Evolutionary conservation across 2,329 filamentous ascomycete species (phyloP), one percentile per base, ranked within the genome.

Genomic region (Pyrenochaeta sp.): DNA sequence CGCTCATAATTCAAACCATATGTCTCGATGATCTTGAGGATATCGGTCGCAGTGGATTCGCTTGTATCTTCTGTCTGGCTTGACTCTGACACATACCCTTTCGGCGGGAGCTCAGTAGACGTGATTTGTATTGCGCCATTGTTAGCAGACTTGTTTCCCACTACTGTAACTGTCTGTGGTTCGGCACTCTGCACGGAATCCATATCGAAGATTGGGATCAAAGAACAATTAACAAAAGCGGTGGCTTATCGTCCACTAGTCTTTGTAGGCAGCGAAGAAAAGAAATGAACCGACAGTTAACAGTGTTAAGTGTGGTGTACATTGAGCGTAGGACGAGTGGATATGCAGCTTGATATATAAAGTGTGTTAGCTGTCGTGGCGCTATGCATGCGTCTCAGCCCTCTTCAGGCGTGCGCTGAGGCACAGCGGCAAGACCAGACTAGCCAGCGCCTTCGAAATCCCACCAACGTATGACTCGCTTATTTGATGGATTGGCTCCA

Each of bases 1-100:
- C 66, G 64, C 42, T 69, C 63, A 40, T 62, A 63, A 30, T 66
- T 66, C 10, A 69, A 33, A 5, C 64, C 63, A 31, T 69, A 69
- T 6, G 56, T 54, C 37, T 69, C 60, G 20, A 67, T 60, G 35
- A 64, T 61, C 15, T 36, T 53, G 4, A 69, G 54, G 21, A 64
- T 56, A 10, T 53, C 49, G 4, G 39, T 54, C 10, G 66, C 66
- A 33, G 44, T 66, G 23, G 18, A 18, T 17, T 21, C 11, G 15
- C 9, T 31, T 15, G 10, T 31, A n/a, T 39, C 5, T 45, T 17
- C 20, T 31, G 44, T 4, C 9, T 27, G 27, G 32, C 32, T 17
- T 35, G 12, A 17, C 32, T 35, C 32, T 27, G 23, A 27, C 23
- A 21, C 18, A 14, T 42, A n/a, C 27, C 30, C 23, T n/a, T 42